phyloP scores from a whole-genome alignment of 257 asterid species.

The Rauvolfia tetraphylla region DNA sequence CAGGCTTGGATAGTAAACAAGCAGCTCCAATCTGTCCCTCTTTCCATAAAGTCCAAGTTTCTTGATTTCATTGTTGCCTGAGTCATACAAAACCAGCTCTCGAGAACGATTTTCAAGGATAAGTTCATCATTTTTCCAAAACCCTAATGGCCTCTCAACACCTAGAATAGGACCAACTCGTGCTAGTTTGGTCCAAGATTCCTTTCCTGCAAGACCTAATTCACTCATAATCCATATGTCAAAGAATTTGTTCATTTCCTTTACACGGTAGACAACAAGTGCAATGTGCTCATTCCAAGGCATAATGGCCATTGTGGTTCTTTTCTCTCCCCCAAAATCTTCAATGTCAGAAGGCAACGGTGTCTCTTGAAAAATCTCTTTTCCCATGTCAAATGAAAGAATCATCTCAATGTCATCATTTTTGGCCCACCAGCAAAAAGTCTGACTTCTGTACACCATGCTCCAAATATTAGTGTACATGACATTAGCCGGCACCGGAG shows the following conservation, averaged over 20 bases:
- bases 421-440: constrained; percentile 68
- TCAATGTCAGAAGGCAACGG: constrained; percentile 38
- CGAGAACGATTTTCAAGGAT: constrained; percentile 34
- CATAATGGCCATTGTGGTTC: constrained; percentile 45
- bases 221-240: constrained; percentile 46
- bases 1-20: constrained; percentile 38
- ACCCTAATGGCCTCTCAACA: constrained; percentile 55
- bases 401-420: constrained; percentile 40
- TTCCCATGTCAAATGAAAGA: constrained; percentile 38
- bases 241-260: constrained; percentile 33
- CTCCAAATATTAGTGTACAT: constrained; percentile 51
- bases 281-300: constrained; percentile 38
- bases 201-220: constrained; percentile 23
- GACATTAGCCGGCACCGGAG: constrained; percentile 36
- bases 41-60: constrained; percentile 47
- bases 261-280: constrained; percentile 38
- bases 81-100: constrained; percentile 38
- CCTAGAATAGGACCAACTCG: constrained; percentile 45
- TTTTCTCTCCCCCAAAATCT: constrained; percentile 35
- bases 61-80: constrained; percentile 14
- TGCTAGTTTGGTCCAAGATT: constrained; percentile 32
- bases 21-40: constrained; percentile 49
- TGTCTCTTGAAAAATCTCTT: constrained; percentile 36
- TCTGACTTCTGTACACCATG: constrained; percentile 45
- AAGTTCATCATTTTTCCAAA: constrained; percentile 35